Evolutionary conservation across 805 yeast species (phyloP).

Genomic region (Tetrapisispora fleetii): DNA sequence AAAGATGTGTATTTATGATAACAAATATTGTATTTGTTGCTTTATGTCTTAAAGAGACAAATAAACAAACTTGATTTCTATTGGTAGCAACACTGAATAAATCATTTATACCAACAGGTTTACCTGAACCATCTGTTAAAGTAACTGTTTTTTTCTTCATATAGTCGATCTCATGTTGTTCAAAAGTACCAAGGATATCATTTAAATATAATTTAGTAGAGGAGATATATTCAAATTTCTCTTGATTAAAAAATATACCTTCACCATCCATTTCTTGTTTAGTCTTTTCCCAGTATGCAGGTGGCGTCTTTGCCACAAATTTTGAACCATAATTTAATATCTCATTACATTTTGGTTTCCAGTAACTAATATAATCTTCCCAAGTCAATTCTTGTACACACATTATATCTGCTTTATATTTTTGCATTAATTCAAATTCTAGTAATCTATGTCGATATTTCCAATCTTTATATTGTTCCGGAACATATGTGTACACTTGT

Average conservation of each 20-base stretch:
- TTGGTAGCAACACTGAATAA: constrained; percentile 30
- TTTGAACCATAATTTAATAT: constrained; percentile 36
- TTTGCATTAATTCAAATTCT: constrained; percentile 27
- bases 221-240: constrained; percentile 36
- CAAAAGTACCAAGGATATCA: constrained; percentile 24
- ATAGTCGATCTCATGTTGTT: constrained; percentile 20
- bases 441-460: constrained; percentile 37
- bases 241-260: constrained; percentile 41
- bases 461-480: constrained; percentile 40
- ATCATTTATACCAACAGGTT: constrained; percentile 17
- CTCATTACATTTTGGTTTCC: constrained; percentile 29
- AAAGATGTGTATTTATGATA: constrained; percentile 50
- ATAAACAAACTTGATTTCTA: constrained; percentile 48
- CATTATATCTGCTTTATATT: constrained; percentile 43
- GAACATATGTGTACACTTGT: constrained; percentile 42
- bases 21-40: constrained; percentile 33
- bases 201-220: constrained; percentile 29
- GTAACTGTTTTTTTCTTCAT: constrained; percentile 14
- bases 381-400: constrained; percentile 48
- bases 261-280: constrained; percentile 49
- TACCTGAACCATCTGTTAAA: constrained; percentile 27
- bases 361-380: constrained; percentile 31
- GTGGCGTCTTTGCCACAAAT: constrained; percentile 41
- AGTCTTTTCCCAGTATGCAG: constrained; percentile 42
- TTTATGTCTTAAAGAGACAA: constrained; percentile 40